Conservation (phyloP, 2,329 filamentous ascomycete genomes). For the Diaporthe humulicola region DNA sequence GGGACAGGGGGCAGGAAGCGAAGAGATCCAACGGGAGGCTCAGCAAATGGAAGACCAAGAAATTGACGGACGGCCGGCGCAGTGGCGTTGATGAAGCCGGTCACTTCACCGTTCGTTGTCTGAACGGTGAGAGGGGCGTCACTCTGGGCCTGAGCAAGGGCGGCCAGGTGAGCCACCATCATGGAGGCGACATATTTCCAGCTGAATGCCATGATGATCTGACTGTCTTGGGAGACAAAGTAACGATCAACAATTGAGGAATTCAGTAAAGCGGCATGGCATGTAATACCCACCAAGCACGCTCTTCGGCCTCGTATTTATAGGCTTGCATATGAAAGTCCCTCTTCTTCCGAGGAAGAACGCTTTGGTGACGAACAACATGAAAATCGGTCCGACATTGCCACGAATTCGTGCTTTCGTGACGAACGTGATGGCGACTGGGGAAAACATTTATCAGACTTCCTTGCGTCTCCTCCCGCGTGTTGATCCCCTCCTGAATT, state of each 20-base stretch:
- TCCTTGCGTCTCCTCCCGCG: not conserved
- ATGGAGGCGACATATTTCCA: conserved; percentile 13
- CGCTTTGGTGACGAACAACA: not conserved
- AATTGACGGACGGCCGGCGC: conserved; percentile 15
- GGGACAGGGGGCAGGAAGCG: conserved; percentile 13
- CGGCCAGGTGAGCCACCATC: not conserved
- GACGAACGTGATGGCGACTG: not conserved
- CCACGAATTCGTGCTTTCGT: not conserved
- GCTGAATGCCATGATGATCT: not conserved
- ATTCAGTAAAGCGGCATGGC: not conserved
- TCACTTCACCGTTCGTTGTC: conserved; percentile 11
- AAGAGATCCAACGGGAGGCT: conserved; percentile 18
- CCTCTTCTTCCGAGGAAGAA: not conserved
- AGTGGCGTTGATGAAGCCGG: conserved; percentile 11
- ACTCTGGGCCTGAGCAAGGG: not conserved
- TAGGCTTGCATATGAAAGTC: not conserved
- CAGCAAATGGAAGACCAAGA: conserved; percentile 24
- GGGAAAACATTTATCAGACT: conserved; percentile 26
- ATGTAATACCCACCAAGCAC: too few relatives aligned
- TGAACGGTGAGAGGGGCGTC: conserved; percentile 20
- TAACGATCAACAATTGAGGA: rapidly evolving
- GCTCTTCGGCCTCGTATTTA: not conserved
- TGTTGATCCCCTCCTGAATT: not conserved
- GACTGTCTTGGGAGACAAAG: not conserved
- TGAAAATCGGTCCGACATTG: not conserved